Evolutionary conservation across 163 green algal species (phyloP).

Genomic region (Scenedesmus sp.): DNA sequence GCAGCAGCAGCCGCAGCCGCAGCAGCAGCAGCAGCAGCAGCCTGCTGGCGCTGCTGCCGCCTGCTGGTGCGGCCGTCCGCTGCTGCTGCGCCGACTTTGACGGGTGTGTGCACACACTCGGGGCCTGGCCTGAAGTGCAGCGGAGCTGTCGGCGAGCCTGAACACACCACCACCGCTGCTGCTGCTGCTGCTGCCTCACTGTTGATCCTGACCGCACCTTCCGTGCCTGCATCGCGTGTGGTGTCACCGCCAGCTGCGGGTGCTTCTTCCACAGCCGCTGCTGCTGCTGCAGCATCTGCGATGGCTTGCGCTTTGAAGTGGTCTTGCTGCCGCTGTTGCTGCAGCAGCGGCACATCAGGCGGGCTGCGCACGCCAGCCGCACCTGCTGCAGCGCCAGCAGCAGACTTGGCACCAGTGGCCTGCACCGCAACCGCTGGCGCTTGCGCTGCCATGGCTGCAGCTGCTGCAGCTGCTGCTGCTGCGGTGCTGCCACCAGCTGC

Average conservation of each 20-base stretch:
- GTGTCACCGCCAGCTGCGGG: neutral
- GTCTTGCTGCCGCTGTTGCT: slow-evolving; percentile 23
- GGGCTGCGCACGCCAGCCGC: neutral
- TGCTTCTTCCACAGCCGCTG: neutral
- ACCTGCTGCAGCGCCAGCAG: neutral
- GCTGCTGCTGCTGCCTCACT: slow-evolving; percentile 35
- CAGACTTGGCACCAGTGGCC: neutral
- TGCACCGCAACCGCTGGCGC: neutral
- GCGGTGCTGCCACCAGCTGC: neutral
- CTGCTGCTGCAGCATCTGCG: neutral
- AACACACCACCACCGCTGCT: neutral
- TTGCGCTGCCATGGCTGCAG: neutral
- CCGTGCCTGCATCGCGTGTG: neutral
- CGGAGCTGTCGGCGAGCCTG: neutral
- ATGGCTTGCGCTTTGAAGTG: neutral
- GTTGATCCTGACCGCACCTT: neutral
- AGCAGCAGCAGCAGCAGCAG: neutral
- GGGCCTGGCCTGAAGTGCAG: slow-evolving; percentile 21
- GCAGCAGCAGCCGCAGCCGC: slow-evolving; percentile 22
- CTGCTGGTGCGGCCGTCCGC: neutral
- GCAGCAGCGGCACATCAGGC: neutral
- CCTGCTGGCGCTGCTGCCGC: neutral
- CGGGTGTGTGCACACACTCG: neutral
- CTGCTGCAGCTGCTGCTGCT: neutral
- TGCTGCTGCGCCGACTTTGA: slow-evolving; percentile 1